Percentiles rank a stretch among this genome's conserved stretches.
Evolutionary conservation across 139 green algal species (phyloP).

Genomic region (Coelastrella sp.): DNA sequence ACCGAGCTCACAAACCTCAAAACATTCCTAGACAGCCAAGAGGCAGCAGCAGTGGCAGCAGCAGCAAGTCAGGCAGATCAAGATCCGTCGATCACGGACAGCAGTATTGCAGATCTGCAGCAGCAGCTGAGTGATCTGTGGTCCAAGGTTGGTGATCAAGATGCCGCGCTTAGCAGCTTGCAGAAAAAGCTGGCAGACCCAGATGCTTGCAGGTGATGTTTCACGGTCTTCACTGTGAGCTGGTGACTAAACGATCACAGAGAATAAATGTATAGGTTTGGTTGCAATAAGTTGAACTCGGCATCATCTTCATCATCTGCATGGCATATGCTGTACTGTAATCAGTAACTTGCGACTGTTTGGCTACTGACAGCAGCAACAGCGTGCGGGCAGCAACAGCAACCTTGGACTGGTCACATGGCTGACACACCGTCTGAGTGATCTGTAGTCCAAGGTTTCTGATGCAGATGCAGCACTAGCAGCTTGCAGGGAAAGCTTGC

Average conservation of each 20-base stretch:
- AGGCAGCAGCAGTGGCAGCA: constrained; percentile 11
- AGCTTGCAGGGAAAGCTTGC: too few relatives aligned
- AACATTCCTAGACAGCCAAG: constrained; percentile 37
- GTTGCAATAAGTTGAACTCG: too few relatives aligned
- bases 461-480: too few relatives aligned
- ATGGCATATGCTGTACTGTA: too few relatives aligned
- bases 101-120: not conserved
- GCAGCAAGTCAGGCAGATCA: not conserved
- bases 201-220: not conserved
- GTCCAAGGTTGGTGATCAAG: not conserved
- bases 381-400: too few relatives aligned
- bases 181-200: not conserved
- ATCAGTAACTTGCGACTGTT: too few relatives aligned
- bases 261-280: too few relatives aligned
- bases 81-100: not conserved
- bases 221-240: too few relatives aligned
- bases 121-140: constrained; percentile 13
- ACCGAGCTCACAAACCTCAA: constrained; percentile 36
- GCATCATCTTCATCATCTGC: too few relatives aligned
- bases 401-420: not conserved
- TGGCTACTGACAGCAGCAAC: not conserved
- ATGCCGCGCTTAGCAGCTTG: not conserved
- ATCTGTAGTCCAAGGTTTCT: too few relatives aligned
- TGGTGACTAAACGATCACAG: too few relatives aligned
- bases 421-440: too few relatives aligned